phyloP scores from a whole-genome alignment of 208 protist genomes.

The Leishmania aethiopica region DNA sequence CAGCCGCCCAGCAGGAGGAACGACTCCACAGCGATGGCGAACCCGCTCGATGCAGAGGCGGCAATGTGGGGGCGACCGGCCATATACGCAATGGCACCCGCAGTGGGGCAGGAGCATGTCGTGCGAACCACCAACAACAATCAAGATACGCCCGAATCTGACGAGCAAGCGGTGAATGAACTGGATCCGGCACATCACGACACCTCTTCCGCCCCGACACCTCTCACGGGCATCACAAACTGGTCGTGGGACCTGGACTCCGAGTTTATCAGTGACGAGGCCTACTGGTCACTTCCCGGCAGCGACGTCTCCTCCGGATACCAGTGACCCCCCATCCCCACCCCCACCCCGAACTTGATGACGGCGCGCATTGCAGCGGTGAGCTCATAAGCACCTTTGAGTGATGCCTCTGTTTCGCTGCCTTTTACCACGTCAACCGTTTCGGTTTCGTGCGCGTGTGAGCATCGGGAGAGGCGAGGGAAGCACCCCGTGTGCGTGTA shows the following conservation, averaged over 20 bases:
- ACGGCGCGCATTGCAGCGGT: background rate
- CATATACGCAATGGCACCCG: conserved; percentile 2
- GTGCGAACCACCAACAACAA: background rate
- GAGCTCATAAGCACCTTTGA: background rate
- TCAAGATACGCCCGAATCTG: background rate
- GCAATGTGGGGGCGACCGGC: conserved; percentile 7
- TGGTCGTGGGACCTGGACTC: conserved; percentile 18
- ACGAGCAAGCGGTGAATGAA: background rate
- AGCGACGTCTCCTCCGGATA: conserved; percentile 3
- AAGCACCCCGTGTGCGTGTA: too few relatives aligned
- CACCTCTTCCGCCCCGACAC: background rate
- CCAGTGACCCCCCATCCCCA: too few relatives aligned
- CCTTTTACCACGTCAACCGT: too few relatives aligned
- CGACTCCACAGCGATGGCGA: conserved; percentile 9
- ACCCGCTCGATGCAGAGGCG: conserved; percentile 16
- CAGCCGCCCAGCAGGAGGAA: background rate
- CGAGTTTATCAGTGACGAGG: conserved; percentile 15
- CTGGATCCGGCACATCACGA: background rate
- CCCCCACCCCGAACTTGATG: background rate
- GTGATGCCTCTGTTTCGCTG: background rate
- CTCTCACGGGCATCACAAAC: conserved; percentile 7
- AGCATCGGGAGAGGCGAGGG: background rate
- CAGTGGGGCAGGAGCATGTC: background rate
- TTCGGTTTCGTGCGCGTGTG: background rate
- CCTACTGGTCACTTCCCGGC: conserved; percentile 10